Percentiles rank a stretch among this genome's conserved stretches.
phyloP scores from a whole-genome alignment of 768 basidiomycete genomes.

The Auricularia sp. region DNA sequence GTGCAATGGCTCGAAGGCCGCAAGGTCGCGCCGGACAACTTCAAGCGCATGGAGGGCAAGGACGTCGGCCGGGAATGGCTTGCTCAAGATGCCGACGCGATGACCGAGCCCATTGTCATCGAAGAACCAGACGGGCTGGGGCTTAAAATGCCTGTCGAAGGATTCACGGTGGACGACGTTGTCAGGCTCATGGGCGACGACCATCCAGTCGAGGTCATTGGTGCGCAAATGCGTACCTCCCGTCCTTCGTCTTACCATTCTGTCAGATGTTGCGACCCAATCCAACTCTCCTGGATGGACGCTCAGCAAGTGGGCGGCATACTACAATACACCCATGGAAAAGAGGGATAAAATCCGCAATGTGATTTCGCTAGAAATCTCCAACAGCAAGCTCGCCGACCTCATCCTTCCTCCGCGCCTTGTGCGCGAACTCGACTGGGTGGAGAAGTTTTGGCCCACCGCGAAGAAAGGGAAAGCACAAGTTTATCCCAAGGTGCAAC shows the following conservation, averaged over 20 bases:
- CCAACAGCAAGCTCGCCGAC: slow-evolving; percentile 71
- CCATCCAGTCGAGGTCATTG: slow-evolving; percentile 83
- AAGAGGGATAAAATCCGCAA: slow-evolving; percentile 82
- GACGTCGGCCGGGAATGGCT: slow-evolving; percentile 70
- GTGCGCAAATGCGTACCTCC: slow-evolving; percentile 30
- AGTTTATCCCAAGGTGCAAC: slow-evolving; percentile 82
- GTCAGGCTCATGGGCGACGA: slow-evolving; percentile 70
- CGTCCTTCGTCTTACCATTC: neutral
- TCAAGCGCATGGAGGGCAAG: slow-evolving; percentile 54
- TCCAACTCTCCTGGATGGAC: slow-evolving; percentile 82
- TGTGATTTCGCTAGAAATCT: slow-evolving; percentile 91
- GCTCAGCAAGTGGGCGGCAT: slow-evolving; percentile 82
- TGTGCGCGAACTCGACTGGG: slow-evolving; percentile 90
- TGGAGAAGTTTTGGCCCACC: slow-evolving; percentile 88
- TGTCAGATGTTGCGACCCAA: slow-evolving; percentile 74
- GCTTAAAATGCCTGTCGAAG: slow-evolving; percentile 72
- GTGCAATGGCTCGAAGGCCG: slow-evolving; percentile 59
- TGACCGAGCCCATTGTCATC: slow-evolving; percentile 77
- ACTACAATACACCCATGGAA: slow-evolving; percentile 57
- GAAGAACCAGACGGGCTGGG: slow-evolving; percentile 72
- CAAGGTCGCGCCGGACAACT: slow-evolving; percentile 48
- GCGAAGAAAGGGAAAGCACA: slow-evolving; percentile 63
- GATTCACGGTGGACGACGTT: slow-evolving; percentile 71
- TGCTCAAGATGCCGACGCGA: slow-evolving; percentile 55
- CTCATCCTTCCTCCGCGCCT: slow-evolving; percentile 73